Evolutionary conservation across 768 basidiomycete genomes (phyloP), one percentile per base, ranked within the genome.

Genomic region (Cystofilobasidium bisporidii): DNA sequence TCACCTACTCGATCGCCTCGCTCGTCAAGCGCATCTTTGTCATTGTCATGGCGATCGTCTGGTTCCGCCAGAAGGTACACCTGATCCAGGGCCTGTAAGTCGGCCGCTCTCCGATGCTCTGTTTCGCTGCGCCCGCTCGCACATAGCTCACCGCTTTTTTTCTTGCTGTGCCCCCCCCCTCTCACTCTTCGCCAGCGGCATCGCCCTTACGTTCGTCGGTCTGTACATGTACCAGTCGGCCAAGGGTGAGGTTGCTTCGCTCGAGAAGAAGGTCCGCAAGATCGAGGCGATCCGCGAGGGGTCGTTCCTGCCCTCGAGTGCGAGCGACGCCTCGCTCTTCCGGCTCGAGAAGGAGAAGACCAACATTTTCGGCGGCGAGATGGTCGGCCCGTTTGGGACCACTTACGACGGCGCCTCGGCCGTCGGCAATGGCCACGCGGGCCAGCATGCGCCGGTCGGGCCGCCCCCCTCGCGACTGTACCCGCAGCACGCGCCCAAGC

Each of bases 1-100:
- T 99, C 72, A 98, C 96, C 0, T 99, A 99, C 79, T 94, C 91
- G 62, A 98, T 99, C 76, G 96, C 96, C 3, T 96, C 91, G 4
- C 85, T 99, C 74, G 85, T 97, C 80, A 99, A 99, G 78, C 91
- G 96, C 30, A 92, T 99, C 64, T 91, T 86, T 56, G 96, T 99
- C 73, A 99, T 99, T 74, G 93, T 91, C 79, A 88, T 97, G 73
- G 96, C 96, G 24, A 89, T 99, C 75, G 81, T 92, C 61, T 99
- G 94, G 94, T 98, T 97, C 80, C 86, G 68, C 0, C 68, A 83
- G 63, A 56, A 64, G 30, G 69, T 70, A 14, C 64, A 65, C 41
- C 64, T 64, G 11, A 38, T 70, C n/a, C 68, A 69, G 40, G 68
- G 57, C 55, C 59, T 69, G 53, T 56, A 30, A 28, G 53, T 50